phyloP scores from a whole-genome alignment of 129 eudicot species.

The Artemisia argyi region DNA sequence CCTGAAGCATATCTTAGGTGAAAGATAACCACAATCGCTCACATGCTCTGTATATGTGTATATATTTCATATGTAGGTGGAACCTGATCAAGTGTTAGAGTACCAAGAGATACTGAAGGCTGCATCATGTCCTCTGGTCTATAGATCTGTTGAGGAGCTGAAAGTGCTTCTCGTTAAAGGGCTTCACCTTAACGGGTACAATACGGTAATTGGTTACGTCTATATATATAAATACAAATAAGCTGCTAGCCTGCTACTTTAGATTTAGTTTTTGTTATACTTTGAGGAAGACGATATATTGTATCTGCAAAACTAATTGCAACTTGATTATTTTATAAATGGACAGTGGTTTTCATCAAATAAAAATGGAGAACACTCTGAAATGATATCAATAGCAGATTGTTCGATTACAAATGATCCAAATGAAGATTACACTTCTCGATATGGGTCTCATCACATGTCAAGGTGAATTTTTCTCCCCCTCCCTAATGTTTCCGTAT shows the following conservation, averaged over 20 bases:
- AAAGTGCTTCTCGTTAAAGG: conserved; percentile 16
- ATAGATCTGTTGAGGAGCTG: neutral
- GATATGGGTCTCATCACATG: too few relatives aligned
- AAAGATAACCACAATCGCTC: too few relatives aligned
- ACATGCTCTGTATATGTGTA: too few relatives aligned
- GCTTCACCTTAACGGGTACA: neutral
- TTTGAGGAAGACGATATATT: neutral
- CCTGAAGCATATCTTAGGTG: too few relatives aligned
- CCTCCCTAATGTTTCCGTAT: neutral
- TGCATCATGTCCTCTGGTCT: conserved; percentile 1
- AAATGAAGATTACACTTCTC: neutral
- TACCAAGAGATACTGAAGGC: neutral
- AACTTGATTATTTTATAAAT: neutral
- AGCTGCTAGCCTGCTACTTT: neutral
- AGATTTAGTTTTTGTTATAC: neutral
- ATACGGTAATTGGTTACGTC: conserved; percentile 22
- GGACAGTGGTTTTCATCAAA: conserved; percentile 15
- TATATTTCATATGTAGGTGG: too few relatives aligned
- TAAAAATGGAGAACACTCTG: conserved; percentile 2
- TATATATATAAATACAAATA: too few relatives aligned
- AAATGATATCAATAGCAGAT: neutral
- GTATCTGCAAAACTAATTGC: neutral
- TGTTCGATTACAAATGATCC: neutral
- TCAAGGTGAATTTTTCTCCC: conserved; percentile 17
- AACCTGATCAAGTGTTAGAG: too few relatives aligned